Conservation (phyloP, 805 yeast genomes). For the Zygosaccharomyces gambellarensis region DNA sequence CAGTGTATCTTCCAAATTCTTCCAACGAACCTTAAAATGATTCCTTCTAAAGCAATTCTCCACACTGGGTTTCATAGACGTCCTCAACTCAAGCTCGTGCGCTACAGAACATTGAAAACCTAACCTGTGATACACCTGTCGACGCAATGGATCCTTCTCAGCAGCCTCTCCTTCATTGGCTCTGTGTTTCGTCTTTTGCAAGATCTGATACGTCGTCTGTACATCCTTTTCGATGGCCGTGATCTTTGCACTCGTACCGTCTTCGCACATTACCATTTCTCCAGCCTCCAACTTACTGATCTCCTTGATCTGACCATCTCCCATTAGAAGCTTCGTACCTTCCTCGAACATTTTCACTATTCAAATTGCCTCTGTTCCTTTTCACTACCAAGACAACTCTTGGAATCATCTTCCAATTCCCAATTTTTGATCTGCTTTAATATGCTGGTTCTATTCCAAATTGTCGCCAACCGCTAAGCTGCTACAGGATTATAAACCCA, state of each 20-base stretch:
- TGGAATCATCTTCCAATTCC: background rate
- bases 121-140: constrained; percentile 19
- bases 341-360: constrained; percentile 28
- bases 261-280: constrained; percentile 41
- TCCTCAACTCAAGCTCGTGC: constrained; percentile 19
- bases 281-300: constrained; percentile 38
- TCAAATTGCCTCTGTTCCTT: background rate
- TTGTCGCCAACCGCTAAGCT: background rate
- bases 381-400: background rate
- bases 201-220: constrained; percentile 40
- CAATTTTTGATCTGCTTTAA: background rate
- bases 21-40: constrained; percentile 19
- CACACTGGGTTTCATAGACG: constrained; percentile 17
- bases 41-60: constrained; percentile 22
- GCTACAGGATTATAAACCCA: background rate
- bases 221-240: constrained; percentile 41
- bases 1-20: constrained; percentile 16
- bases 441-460: background rate
- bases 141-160: constrained; percentile 16
- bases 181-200: constrained; percentile 30
- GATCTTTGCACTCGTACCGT: constrained; percentile 40
- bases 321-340: constrained; percentile 41
- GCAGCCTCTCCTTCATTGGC: constrained; percentile 22
- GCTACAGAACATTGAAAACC: constrained; percentile 24
- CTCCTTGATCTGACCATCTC: constrained; percentile 36